phyloP scores from a whole-genome alignment of 805 yeast genomes.

The Kodamaea leandrae region DNA sequence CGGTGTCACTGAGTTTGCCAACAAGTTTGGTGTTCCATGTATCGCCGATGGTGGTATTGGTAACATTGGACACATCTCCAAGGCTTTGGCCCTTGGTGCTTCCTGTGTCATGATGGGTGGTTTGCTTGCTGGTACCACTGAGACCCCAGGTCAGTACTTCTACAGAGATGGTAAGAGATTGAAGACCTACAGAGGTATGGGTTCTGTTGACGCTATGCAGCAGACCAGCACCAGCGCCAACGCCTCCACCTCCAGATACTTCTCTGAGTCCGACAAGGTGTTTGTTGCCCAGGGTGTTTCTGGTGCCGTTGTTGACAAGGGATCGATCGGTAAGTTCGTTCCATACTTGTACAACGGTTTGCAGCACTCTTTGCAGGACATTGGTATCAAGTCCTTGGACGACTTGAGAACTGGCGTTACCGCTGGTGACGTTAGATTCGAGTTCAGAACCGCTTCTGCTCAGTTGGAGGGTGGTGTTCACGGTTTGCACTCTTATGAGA shows the following conservation, averaged over 20 bases:
- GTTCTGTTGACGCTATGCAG: conserved; percentile 98
- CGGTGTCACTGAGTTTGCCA: conserved; percentile 90
- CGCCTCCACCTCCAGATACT: conserved; percentile 97
- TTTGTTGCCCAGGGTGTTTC: conserved; percentile 99
- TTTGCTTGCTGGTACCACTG: conserved; percentile 96
- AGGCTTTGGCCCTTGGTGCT: conserved; percentile 96
- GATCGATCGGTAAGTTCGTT: conserved; percentile 87
- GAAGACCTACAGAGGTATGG: conserved; percentile 99
- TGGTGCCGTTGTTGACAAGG: conserved; percentile 95
- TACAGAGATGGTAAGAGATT: conserved; percentile 97
- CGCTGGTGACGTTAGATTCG: conserved; percentile 80
- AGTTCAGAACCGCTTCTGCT: conserved; percentile 97
- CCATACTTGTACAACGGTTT: conserved; percentile 94
- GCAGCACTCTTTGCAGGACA: conserved; percentile 98
- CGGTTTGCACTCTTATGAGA: conserved; percentile 94
- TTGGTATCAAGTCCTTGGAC: conserved; percentile 72
- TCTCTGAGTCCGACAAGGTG: conserved; percentile 92
- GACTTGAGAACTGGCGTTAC: conserved; percentile 64
- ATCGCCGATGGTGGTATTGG: conserved; percentile 99
- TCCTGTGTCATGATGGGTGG: conserved; percentile 99
- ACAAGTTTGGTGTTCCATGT: conserved; percentile 95
- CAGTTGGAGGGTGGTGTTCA: conserved; percentile 98
- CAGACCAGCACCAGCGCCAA: conserved; percentile 82
- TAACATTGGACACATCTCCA: conserved; percentile 97
- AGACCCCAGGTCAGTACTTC: conserved; percentile 97